Base-by-base conservation (phyloP, 306 rosid species). In the Vicia sativa region DNA sequence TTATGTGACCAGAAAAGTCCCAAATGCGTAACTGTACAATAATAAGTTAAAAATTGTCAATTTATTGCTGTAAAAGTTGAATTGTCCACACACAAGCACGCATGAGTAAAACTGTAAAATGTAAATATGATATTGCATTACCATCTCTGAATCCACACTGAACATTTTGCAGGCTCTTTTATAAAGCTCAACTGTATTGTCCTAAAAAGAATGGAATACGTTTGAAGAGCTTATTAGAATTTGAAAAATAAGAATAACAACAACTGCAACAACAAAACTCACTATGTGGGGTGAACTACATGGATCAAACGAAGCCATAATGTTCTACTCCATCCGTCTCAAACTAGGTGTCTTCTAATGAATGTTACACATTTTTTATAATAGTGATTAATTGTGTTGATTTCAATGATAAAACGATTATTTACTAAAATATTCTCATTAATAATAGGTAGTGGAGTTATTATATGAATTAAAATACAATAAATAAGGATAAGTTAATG, bases 161-260 rank as follows among this genome's bases (percentile, higher is more conserved):
- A 93, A 93, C 78, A 90, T 78, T 84, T 90, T 93, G 75, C 97
- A 90, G 65, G 99, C 89, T 84, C 96, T 87, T 81, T 82, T 93
- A 68, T 80, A 93, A 61, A 78, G 86, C 80, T 93, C 99, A 54
- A 64, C 55, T 54, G 84, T 52, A 79, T 93, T 93, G 77, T 93
- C 99, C 99, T 93, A 82, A 50, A 65, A 77, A 58, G n/a, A 78
- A 38, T 42, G 44, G 16, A 69, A 59, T 12, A 42, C 68, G 70
- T 63, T 12, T 68, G 46, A 50, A 71, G 19, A 74, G 31, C 21
- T 29, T 1, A 68, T 74, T 75, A 68, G 59, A 45, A 53, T 21
- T 59, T 45, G 48, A 70, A 58, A 49, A 68, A 45, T 45, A 61
- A 35, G 34, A 70, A 9, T 2, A 39, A 39, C 4, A 39, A 41